Evolutionary conservation across 228 moss, liverwort and hornwort species (phyloP), one percentile per base, ranked within the genome.

Genomic region (Sphagnum magellanicum): DNA sequence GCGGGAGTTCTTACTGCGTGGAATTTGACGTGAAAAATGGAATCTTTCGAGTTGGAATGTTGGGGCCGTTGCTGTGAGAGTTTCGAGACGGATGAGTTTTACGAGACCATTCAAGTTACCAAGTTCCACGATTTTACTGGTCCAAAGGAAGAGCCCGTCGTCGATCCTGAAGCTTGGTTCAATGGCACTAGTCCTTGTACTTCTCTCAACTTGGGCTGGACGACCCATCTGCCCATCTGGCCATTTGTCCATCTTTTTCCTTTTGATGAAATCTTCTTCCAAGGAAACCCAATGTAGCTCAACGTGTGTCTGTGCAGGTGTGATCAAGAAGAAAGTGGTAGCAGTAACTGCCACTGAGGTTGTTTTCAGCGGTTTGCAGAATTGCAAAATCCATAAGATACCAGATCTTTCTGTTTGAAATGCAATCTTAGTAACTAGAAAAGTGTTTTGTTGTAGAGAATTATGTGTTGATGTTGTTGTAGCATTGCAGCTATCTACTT

Each of bases 71-170:
- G 71, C 4, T 84, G 84, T 49, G 79, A 76, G 5, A 69, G 76
- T 17, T 93, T 90, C 52, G 87, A 90, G 74, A 84, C 81, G 0
- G 90, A 93, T 73, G 93, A 87, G 1, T 93, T 93, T n/a, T 93
- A 93, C 60, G 93, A 91, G 74, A 90, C 78, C 64, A 84, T 93
- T 47, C 81, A 87, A 7, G 91, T 90, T 60, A 91, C 93, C 2
- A 93, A 93, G 77, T 93, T 84, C 64, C 90, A 93, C 10, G 88
- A 93, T 61, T 90, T 90, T 71, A 89, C 84, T 50, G 81, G 82
- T 4, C 79, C 89, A 4, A 82, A 85, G 65, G 87, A 89, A 64
- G 80, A 81, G 0, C 78, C 81, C 5, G 78, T 83, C 62, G 87
- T 79, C 4, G 89, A 84, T 53, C 82, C 79, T 0, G 76, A 69